Percentiles rank a stretch among this genome's conserved stretches.
phyloP scores from a whole-genome alignment of 768 basidiomycete species.

The Psilocybe subaeruginosa region DNA sequence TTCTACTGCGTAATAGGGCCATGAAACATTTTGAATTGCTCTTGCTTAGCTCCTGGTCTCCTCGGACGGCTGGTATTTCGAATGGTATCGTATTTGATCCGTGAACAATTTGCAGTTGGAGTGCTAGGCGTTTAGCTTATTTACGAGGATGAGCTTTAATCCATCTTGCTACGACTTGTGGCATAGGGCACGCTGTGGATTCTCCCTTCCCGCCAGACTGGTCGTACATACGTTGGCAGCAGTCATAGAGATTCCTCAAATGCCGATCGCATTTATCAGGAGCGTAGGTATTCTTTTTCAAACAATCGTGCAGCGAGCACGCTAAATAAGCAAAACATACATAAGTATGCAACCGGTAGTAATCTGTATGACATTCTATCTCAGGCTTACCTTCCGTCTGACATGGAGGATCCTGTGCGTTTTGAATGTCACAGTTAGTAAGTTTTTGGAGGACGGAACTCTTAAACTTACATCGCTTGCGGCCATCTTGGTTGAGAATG shows the following conservation, averaged over 20 bases:
- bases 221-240: constrained; percentile 64
- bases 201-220: constrained; percentile 37
- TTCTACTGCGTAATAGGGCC: too few relatives aligned
- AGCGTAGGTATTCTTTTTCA: constrained; percentile 63
- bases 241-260: constrained; percentile 58
- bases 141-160: constrained; percentile 49
- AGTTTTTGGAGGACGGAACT: neutral
- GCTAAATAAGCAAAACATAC: constrained; percentile 37
- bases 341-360: too few relatives aligned
- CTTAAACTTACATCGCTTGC: neutral
- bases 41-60: neutral
- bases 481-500: neutral
- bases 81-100: too few relatives aligned
- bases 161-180: constrained; percentile 58
- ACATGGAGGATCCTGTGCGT: constrained; percentile 6
- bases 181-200: constrained; percentile 67
- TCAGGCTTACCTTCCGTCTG: constrained; percentile 10
- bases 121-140: neutral
- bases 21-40: too few relatives aligned
- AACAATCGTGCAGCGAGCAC: constrained; percentile 64
- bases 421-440: neutral
- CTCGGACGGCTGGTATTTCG: too few relatives aligned
- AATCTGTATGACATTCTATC: neutral
- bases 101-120: neutral
- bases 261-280: constrained; percentile 63